Evolutionary conservation across 495 filamentous ascomycete species (phyloP), one percentile per base, ranked within the genome.

Genomic region (Xylaria palmicola): DNA sequence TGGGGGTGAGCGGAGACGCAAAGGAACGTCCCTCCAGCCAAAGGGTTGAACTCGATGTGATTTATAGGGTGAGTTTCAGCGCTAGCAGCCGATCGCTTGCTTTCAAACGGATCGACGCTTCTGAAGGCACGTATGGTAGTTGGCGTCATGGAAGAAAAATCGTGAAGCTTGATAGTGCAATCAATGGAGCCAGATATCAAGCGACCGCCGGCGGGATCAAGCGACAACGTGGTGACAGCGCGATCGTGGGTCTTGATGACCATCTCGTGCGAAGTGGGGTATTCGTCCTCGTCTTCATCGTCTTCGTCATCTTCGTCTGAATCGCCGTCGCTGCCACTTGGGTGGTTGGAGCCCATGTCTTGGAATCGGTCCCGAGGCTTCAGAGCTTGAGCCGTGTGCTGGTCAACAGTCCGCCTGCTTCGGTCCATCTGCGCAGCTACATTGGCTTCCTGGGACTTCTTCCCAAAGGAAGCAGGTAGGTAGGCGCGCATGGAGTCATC

Each of bases 61-160:
- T 97, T 85, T 20, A 98, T 85, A 19, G 93, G 85, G 67, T 98
- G 94, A 10, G 91, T 89, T 65, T 97, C 94, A 44, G 88, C 80
- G 63, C 81, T 84, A 2, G 86, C 83, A 12, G 73, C 67, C 0
- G 91, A 89, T 37, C 82, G 71, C 67, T 94, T 96, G 43, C 85
- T 83, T 24, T 83, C 84, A 56, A 86, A 90, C 2, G 94, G 93
- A 75, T 98, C 94, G 29, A 98, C 82, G 10, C 88, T 91, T 68
- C 90, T 91, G 82, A 98, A 98, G 2, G 95, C 90, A 62, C 92
- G 86, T 27, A 98, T 82, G 0, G 96, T 96, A 3, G 93, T 93
- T 0, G 92, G 89, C 0, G 93, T 97, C 90, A 98, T 93, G 29
- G 93, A 89, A 1, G 92, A 85, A 75, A 98, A 96, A 72, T 98